A percentile compares a stretch with the other conserved stretches of the same genome.
Conservation (phyloP, 208 protist species). For the Leptomonas pyrrhocoris region DNA sequence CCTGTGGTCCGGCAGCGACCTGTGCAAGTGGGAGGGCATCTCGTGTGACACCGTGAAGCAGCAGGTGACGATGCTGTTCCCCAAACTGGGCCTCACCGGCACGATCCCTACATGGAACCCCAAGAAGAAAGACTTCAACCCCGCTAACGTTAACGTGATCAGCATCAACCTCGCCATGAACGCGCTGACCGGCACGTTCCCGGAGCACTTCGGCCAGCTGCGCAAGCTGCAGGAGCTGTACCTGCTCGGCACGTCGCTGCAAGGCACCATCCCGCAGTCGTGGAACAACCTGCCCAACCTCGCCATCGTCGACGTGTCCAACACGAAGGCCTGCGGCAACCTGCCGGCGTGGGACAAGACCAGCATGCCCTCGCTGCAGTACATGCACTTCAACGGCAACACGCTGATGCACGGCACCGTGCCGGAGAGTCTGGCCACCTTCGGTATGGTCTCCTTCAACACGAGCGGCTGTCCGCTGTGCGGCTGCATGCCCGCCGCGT, state of each 20-base stretch:
- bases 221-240: conserved; percentile 31
- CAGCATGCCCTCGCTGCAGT: conserved; percentile 22
- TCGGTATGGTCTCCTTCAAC: conserved; percentile 25
- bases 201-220: conserved; percentile 33
- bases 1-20: conserved; percentile 45
- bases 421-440: conserved; percentile 29
- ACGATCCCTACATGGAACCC: conserved; percentile 28
- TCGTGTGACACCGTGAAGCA: conserved; percentile 36
- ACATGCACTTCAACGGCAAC: conserved; percentile 33
- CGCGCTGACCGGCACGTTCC: conserved; percentile 33
- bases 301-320: conserved; percentile 28
- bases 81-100: conserved; percentile 30
- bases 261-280: conserved; percentile 38
- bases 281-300: conserved; percentile 39
- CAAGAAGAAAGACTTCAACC: conserved; percentile 22
- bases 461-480: conserved; percentile 32
- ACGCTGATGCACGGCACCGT: conserved; percentile 35
- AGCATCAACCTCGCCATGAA: conserved; percentile 39
- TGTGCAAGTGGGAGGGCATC: conserved; percentile 48
- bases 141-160: conserved; percentile 27
- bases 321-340: conserved; percentile 45
- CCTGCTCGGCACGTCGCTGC: conserved; percentile 32
- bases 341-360: conserved; percentile 36
- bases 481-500: conserved; percentile 35
- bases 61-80: conserved; percentile 28